Base-by-base conservation (phyloP, 2,329 filamentous ascomycete genomes). In the Clonostachys solani region DNA sequence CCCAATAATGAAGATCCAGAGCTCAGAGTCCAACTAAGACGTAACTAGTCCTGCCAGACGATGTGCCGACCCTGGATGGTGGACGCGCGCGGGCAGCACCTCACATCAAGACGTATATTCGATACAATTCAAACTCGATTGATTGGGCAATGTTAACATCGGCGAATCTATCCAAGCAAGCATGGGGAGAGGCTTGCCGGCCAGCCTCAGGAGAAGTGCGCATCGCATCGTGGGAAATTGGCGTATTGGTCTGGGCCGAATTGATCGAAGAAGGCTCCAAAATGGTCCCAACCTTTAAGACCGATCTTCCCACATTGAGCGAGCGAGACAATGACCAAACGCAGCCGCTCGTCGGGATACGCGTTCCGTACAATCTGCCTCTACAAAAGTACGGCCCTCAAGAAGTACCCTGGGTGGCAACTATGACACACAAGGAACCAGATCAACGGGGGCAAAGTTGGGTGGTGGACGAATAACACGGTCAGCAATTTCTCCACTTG, bases 121-220 rank as follows among this genome's bases (percentile, higher is more conserved):
- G 87, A 5, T 91, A 77, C 54, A 66, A 70, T 46, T 54, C 62
- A n/a, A 58, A 68, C 16, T 64, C 67, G 0, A 83, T 95, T 37
- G 87, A 94, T 59, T 96, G 91, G 92, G 89, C 88, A 2, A 73
- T 96, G 52, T 63, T 95, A 3, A 95, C 89, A 0, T 94, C 88
- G n/a, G 90, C 91, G n/a, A 96, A 95, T 55, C 64, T 96, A 3
- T 94, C 88, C 2, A 92, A 85, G 51, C 90, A 95, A 65, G 91
- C 91, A 0, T 96, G 91, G 92, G 91, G 91, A 2, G 83, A 86
- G 36, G 72, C 78, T 4, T 63, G 62, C 2, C 81, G 77, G 50
- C 63, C 71, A 4, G 15, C 6, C 8, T 69, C 73, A 0, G 81
- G 80, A 1, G 78, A 88, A 56, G 69, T 90, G 33, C 77, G 84